A percentile compares a stretch with the other conserved stretches of the same genome.
Conservation (phyloP, 352 stramenopile genomes). For the Phytopythium litorale region DNA sequence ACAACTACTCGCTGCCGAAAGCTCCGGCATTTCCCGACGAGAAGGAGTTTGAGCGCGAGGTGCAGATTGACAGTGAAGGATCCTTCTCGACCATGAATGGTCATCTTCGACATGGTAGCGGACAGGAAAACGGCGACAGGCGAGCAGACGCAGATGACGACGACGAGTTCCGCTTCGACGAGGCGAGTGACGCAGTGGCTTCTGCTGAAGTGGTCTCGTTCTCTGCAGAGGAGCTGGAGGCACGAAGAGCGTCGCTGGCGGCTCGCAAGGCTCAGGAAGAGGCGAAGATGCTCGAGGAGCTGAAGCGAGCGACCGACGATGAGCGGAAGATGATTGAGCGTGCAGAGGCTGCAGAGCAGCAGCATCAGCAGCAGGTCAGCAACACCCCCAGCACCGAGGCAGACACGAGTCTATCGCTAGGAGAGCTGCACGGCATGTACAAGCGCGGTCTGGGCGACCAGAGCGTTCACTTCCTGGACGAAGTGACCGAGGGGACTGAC, state of each 20-base stretch:
- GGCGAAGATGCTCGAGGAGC: slow-evolving; percentile 29
- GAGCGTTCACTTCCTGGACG: slow-evolving; percentile 45
- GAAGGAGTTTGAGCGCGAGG: slow-evolving; percentile 38
- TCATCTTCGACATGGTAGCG: not conserved
- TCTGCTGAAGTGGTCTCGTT: not conserved
- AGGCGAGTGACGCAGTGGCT: not conserved
- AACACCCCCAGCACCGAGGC: not conserved
- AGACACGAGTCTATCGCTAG: slow-evolving; percentile 34
- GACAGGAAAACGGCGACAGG: not conserved
- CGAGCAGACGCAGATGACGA: slow-evolving; percentile 10
- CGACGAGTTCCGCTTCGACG: slow-evolving; percentile 40
- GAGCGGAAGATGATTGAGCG: slow-evolving; percentile 28
- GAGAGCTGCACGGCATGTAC: slow-evolving; percentile 77
- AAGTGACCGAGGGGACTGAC: slow-evolving; percentile 5
- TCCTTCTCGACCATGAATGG: slow-evolving; percentile 22
- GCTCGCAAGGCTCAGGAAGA: slow-evolving; percentile 28
- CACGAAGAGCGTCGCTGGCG: slow-evolving; percentile 18
- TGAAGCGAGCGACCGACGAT: slow-evolving; percentile 36
- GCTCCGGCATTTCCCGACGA: slow-evolving; percentile 45
- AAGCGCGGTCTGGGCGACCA: slow-evolving; percentile 78
- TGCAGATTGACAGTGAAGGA: slow-evolving; percentile 26
- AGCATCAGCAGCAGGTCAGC: not conserved
- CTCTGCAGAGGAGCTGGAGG: slow-evolving; percentile 17
- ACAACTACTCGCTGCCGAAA: slow-evolving; percentile 30
- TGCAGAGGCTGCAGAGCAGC: not conserved